phyloP scores from a whole-genome alignment of 768 basidiomycete species.

The Tulasnella sp. region DNA sequence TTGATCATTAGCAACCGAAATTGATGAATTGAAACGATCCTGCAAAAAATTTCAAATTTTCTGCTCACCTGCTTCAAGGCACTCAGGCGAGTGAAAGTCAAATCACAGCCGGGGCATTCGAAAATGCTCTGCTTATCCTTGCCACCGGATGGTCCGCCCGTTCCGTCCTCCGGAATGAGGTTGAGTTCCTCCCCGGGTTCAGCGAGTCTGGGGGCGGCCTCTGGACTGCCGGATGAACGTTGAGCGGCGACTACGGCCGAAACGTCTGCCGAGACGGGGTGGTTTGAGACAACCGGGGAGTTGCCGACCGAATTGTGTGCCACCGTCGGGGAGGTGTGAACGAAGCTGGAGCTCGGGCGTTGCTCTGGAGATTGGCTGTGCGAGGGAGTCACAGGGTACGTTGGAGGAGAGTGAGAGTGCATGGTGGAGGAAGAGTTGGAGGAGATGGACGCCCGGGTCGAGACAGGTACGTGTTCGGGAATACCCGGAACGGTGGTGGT shows the following conservation, averaged over 20 bases:
- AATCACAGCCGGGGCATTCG: constrained; percentile 17
- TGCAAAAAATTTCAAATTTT: not conserved
- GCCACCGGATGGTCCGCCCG: not conserved
- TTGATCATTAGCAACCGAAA: not conserved
- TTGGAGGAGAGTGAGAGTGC: not conserved
- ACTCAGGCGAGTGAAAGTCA: constrained; percentile 16
- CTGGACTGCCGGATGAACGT: not conserved
- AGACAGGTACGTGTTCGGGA: not conserved
- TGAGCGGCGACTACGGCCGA: not conserved
- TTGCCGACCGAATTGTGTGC: not conserved
- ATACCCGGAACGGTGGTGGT: not conserved
- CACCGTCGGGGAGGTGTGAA: not conserved
- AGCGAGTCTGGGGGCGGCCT: not conserved
- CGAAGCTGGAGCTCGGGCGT: not conserved
- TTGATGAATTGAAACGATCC: not conserved
- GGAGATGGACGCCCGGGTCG: not conserved
- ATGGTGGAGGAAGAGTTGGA: not conserved
- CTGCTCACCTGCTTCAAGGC: constrained; percentile 18
- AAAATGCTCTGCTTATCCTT: not conserved
- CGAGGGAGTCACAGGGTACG: not conserved
- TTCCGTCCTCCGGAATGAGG: not conserved
- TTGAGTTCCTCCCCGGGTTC: constrained; percentile 1
- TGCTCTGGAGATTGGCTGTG: constrained; percentile 5
- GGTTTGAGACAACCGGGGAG: not conserved
- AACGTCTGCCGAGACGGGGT: not conserved